phyloP scores from a whole-genome alignment of 768 basidiomycete species.

The Pisolithus marmoratus region DNA sequence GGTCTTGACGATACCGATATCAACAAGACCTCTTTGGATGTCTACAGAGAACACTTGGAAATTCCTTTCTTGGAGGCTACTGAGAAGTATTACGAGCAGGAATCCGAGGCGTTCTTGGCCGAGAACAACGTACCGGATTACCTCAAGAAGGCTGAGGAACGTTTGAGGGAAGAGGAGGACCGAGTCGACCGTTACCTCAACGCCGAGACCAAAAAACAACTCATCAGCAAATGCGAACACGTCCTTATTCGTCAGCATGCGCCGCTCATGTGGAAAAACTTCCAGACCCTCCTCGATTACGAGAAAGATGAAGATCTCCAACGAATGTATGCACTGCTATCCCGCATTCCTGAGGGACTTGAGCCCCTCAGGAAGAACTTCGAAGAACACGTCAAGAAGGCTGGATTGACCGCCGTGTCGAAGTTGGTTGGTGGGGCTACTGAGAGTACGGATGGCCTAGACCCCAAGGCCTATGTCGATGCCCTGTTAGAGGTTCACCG shows the following conservation, averaged over 20 bases:
- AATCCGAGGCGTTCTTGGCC: conserved; percentile 86
- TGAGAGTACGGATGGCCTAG: conserved; percentile 55
- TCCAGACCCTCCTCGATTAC: conserved; percentile 83
- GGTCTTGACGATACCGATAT: conserved; percentile 90
- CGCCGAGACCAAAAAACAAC: conserved; percentile 77
- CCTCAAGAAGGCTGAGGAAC: conserved; percentile 89
- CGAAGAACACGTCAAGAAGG: conserved; percentile 91
- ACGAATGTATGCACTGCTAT: conserved; percentile 90
- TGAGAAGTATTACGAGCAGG: conserved; percentile 85
- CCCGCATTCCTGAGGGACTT: conserved; percentile 84
- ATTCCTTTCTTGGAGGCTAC: conserved; percentile 83
- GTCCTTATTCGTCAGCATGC: conserved; percentile 87
- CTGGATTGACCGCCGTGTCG: conserved; percentile 76
- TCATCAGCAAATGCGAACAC: conserved; percentile 82
- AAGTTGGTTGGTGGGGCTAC: conserved; percentile 56
- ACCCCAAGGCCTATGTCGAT: conserved; percentile 93
- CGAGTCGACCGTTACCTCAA: conserved; percentile 92
- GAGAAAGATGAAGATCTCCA: conserved; percentile 95
- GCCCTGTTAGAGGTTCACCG: conserved; percentile 85
- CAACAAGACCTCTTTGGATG: conserved; percentile 88
- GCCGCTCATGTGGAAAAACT: conserved; percentile 86
- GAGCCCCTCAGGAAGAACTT: conserved; percentile 90
- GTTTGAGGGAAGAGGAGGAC: conserved; percentile 91
- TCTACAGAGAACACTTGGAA: conserved; percentile 91
- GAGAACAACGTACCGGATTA: conserved; percentile 91